Conservation (phyloP, 345 rosid genomes). For the Populus deltoides region DNA sequence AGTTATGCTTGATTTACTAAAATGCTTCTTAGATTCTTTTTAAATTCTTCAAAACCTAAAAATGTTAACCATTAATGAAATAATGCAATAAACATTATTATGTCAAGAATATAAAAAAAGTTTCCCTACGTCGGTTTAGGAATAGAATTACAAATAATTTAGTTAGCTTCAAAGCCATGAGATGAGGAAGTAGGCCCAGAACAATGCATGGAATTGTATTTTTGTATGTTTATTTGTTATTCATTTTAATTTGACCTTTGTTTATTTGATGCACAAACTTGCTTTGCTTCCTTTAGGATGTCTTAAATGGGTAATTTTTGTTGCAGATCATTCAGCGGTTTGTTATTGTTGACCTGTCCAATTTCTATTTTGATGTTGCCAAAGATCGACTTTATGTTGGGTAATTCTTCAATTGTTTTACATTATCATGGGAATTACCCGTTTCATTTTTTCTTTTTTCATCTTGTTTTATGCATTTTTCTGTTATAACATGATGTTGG, state of each 20-base stretch:
- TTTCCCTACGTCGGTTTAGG: not conserved
- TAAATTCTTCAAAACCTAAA: too few relatives aligned
- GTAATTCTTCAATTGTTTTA: constrained; percentile 43
- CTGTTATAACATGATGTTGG: too few relatives aligned
- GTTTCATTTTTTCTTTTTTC: not conserved
- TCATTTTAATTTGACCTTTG: not conserved
- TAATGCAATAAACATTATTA: too few relatives aligned
- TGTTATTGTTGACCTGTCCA: constrained; percentile 83
- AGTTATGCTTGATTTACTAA: too few relatives aligned
- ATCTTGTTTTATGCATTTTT: too few relatives aligned
- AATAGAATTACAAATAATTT: not conserved
- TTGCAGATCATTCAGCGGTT: constrained; percentile 81
- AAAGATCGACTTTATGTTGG: constrained; percentile 96
- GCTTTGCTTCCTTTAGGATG: not conserved
- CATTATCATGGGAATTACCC: not conserved
- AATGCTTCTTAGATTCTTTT: too few relatives aligned
- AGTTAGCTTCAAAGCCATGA: not conserved
- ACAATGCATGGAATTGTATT: not conserved
- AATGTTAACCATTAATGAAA: too few relatives aligned
- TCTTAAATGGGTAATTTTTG: constrained; percentile 5
- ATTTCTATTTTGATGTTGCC: constrained; percentile 91
- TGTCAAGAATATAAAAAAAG: too few relatives aligned
- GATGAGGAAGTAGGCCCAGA: not conserved
- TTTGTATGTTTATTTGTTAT: not conserved
- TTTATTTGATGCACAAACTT: not conserved